A percentile compares a stretch with the other conserved stretches of the same genome.
Evolutionary conservation across 371 early-diverging fungal species (phyloP).

Genomic region (Zychaea mexicana): DNA sequence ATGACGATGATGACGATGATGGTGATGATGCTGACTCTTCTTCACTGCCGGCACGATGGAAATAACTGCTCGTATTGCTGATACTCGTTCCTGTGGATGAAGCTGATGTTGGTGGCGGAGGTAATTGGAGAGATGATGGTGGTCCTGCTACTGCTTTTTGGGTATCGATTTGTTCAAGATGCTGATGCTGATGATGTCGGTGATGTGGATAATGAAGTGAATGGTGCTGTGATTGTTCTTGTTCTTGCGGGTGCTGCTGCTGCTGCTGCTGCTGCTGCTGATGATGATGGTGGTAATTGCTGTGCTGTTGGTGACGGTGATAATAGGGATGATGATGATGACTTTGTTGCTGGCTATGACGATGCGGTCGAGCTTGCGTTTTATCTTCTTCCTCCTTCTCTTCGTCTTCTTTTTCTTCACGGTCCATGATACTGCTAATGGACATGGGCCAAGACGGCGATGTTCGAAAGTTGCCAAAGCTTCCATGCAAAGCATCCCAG

Average conservation of each 20-base stretch:
- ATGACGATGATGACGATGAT: constrained; percentile 1
- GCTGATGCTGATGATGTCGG: too few species aligned
- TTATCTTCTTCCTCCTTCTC: background rate
- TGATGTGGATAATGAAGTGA: too few species aligned
- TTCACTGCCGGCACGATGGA: background rate
- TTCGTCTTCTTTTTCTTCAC: background rate
- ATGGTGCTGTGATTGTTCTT: too few species aligned
- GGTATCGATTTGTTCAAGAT: background rate
- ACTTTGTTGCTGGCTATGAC: background rate
- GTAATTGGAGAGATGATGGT: background rate
- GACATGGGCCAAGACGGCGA: constrained; percentile 43
- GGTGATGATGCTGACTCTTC: constrained; percentile 24
- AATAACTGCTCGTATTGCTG: background rate
- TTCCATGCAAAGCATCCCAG: constrained; percentile 46
- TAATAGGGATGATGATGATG: background rate
- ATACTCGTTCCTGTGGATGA: background rate
- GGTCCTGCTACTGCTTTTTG: background rate
- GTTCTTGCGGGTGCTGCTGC: background rate
- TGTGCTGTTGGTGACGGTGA: background rate
- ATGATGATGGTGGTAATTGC: background rate
- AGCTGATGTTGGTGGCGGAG: background rate
- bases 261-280: background rate
- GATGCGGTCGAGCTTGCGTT: background rate
- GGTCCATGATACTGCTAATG: constrained; percentile 45
- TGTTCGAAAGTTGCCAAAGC: constrained; percentile 24